Evolutionary conservation across 2,329 filamentous ascomycete species (phyloP), one percentile per base, ranked within the genome.

Genomic region (Pseudonectria foliicola): DNA sequence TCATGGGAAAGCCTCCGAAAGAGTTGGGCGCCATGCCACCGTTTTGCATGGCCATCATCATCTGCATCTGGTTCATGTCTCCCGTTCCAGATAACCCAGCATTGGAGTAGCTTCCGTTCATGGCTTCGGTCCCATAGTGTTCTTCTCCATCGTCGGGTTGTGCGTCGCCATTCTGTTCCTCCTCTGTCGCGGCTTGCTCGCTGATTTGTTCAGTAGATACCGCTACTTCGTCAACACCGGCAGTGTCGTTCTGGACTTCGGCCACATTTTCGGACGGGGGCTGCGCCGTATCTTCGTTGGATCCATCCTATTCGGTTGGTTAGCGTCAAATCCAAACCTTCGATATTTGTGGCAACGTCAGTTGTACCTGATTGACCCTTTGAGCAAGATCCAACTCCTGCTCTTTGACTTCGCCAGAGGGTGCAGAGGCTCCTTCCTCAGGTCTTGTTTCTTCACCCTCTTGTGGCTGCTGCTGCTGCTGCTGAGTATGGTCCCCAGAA

Each of bases 41-140:
- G 52, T 82, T 74, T 62, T 83, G 73, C 82, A 87, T 75, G 61
- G 77, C 68, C 78, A 84, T 82, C 80, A 85, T 76, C 78, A 77
- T 77, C 60, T 85, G 82, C 78, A 89, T 85, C 69, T 83, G 78
- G 54, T 78, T 82, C 61, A 85, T 80, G 50, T 82, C 79, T 38
- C 73, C 74, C 43, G 71, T 70, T 52, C 74, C 76, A 54, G 68
- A 49, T 16, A 73, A 82, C 53, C 71, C 73, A 71, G 80, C 77
- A 45, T 68, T 70, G 16, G 71, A 57, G 46, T 80, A 79, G 43
- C 49, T 52, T 40, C 68, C 66, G 45, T 66, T 68, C 53, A 59
- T 62, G 16, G 56, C 48, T 25, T 64, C 63, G 36, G 54, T 50
- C 27, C 57, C 59, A 30, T 53, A 55, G 37, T 57, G 49, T 33